Conservation (phyloP, 2,329 filamentous ascomycete species). For the Metarhizium album region DNA sequence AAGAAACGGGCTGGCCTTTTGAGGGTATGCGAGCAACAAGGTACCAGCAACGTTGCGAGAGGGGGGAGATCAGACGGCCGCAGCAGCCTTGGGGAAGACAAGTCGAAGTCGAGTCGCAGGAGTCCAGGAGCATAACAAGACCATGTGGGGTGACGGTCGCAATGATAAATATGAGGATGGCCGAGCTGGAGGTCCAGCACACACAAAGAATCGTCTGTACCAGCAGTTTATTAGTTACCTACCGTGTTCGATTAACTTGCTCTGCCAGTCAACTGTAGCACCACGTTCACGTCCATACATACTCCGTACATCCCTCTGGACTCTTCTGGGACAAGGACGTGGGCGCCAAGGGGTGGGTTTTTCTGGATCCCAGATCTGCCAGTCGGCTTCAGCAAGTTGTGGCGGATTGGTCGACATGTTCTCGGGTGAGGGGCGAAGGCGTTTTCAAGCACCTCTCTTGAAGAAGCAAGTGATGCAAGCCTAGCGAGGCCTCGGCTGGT, state of each 20-base stretch:
- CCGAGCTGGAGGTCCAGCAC: neutral
- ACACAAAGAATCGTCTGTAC: neutral
- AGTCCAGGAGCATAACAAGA: no score
- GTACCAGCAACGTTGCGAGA: no score
- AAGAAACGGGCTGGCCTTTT: no score
- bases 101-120: no score
- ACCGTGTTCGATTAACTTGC: no score
- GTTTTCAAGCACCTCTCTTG: neutral
- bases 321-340: neutral
- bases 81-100: neutral
- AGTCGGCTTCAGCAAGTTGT: neutral
- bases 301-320: neutral
- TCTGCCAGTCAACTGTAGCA: no score
- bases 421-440: neutral
- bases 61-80: neutral
- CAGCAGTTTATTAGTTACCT: no score
- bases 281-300: no score
- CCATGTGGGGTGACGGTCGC: neutral
- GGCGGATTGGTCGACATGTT: neutral
- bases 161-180: neutral
- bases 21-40: no score
- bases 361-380: slow-evolving; percentile 1
- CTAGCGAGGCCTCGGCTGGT: neutral
- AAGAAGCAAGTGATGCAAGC: neutral
- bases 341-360: neutral